Evolutionary conservation across 805 yeast species (phyloP), one percentile per base, ranked within the genome.

Genomic region (Soucietia sequanensis): DNA sequence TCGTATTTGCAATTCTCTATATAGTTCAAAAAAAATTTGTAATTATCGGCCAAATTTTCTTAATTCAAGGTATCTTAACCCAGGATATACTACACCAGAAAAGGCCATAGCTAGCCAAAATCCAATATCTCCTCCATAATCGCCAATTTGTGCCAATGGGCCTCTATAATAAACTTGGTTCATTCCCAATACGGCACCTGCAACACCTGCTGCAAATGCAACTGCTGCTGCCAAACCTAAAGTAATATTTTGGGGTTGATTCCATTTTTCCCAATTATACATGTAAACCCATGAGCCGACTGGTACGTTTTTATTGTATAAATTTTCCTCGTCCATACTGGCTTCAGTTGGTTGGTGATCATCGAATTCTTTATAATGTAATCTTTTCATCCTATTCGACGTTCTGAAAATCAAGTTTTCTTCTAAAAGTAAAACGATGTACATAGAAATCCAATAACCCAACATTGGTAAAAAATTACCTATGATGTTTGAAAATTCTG

Each of bases 151-250:
- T 12, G 69, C 70, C n/a, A 63, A 38, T 2, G 67, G 67, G 1
- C 70, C 70, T 5, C 46, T 47, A 56, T 60, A 64, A 42, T 64
- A 64, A 1, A 58, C 55, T 36, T 64, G 70, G 11, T 63, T 54
- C 70, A 64, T 64, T 3, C 70, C 69, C n/a, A 64, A 50, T 2
- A 60, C 63, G 1, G 69, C 69, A 13, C 69, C 70, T 1, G 54
- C 54, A 1, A 60, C 63, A 4, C 69, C 70, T 25, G 45, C 35
- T 8, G 46, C 32, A 33, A 62, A 62, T 1, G 69, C 48, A 1
- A 46, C 40, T 5, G 60, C 43, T 5, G 68, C 65, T 1, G 69
- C 69, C 15, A 52, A 38, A 0, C 72, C 72, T 9, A 43, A 47
- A 5, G 70, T 56, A 33, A 58, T 51, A 5, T 43, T 34, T n/a